Base-by-base conservation (phyloP, 768 basidiomycete species). In the Kwoniella dendrophila region DNA sequence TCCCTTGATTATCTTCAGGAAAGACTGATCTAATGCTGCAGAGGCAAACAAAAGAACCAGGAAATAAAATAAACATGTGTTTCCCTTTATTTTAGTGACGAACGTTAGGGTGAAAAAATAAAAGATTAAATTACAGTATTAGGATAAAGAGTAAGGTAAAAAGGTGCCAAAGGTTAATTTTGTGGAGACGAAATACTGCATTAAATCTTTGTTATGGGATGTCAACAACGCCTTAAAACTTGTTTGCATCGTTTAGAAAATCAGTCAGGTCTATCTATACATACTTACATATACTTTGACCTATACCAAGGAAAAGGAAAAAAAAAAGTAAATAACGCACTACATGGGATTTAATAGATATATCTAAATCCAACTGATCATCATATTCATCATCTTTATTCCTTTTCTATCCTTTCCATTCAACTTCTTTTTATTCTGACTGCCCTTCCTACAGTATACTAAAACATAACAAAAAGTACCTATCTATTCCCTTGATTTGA, bases 191-290 rank as follows among this genome's bases (percentile, higher is more conserved):
- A 20, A 20, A n/a, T n/a, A n/a, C n/a, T n/a, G n/a, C n/a, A n/a
- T 24, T 38, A 22, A 27, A 51, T 27, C 22, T 16, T 27, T n/a
- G 33, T 20, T 8, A 53, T 36, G 38, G 38, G 56, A 58, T 49
- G 56, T 58, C 56, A 58, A 58, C 56, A 58, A 58, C 56, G 56
- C 56, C 56, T 14, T 11, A 32, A 33, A 29, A 29, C 14, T 50
- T 50, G 48, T 50, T 50, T 50, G 26, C 24, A 20, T 50, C 43
- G 20, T n/a, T n/a, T n/a, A n/a, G n/a, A n/a, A n/a, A n/a, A n/a
- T n/a, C n/a, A n/a, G n/a, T n/a, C n/a, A n/a, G n/a, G n/a, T n/a
- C n/a, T n/a, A n/a, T n/a, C n/a, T n/a, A n/a, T n/a, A n/a, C n/a
- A n/a, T n/a, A n/a, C n/a, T n/a, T n/a, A n/a, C n/a, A n/a, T n/a